Evolutionary conservation across 1,284 basidiomycete species (phyloP), one percentile per base, ranked within the genome.

Genomic region (Tilletia walkeri): DNA sequence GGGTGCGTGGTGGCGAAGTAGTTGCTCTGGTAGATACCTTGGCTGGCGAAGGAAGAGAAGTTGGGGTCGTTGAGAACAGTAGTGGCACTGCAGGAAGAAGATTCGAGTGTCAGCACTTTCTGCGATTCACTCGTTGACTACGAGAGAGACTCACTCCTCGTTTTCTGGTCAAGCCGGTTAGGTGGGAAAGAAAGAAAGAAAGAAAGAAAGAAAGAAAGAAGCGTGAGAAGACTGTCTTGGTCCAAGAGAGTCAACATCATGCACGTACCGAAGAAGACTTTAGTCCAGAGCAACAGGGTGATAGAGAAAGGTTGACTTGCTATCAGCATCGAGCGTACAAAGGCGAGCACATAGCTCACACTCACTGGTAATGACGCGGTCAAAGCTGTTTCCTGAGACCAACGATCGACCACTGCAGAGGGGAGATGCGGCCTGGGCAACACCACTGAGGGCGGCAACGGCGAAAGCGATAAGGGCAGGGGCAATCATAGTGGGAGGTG

Each of bases 381-480:
- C 67, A 56, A 63, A 47, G 49, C 61, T 59, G 54, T 50, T 68
- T 20, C 67, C 67, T 14, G 45, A 34, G 67, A 68, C 67, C 30
- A 68, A 34, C 5, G 67, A 41, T 38, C 67, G 47, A 30, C 67
- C 67, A 45, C 67, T 68, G 50, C 67, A 68, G 9, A 68, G 49
- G 34, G 67, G 67, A n/a, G 67, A 68, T n/a, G 67, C 67, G 45
- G 67, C 67, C 34, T 68, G 67, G 30, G 61, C 67, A 24, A 63
- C 54, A 39, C 38, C 20, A 39, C 50, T 47, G 38, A 63, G 41
- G 20, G 67, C 54, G 24, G 47, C 48, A 24, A 68, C 24, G 45
- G 50, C 48, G n/a, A 56, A 7, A 38, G 67, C 67, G 66, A 59
- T n/a, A 39, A 59, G 41, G 34, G 56, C 39, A 20, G 56, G 39